These are phyloP conservation scores for Lentinula edodes DNA, from an alignment of 768 basidiomycete species.

Conservation along the genomic window DNA sequence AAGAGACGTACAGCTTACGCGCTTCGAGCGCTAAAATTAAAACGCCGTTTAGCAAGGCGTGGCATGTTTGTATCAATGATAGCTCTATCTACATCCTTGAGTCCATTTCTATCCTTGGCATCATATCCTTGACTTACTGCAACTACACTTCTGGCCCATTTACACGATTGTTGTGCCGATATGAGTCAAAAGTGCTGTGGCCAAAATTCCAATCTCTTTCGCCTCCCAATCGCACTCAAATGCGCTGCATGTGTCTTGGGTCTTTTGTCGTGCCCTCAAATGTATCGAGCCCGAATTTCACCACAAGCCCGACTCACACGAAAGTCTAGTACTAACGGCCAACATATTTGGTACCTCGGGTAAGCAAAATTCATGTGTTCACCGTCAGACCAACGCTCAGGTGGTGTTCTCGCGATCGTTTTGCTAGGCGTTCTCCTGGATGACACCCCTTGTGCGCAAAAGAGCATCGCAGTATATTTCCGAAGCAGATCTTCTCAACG, in stretches of 20 bases:
- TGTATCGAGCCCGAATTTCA: conserved; percentile 59
- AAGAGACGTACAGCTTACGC: too few species aligned
- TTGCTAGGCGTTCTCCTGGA: conserved; percentile 73
- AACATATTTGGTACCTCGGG: conserved; percentile 79
- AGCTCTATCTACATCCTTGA: conserved; percentile 65
- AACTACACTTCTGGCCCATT: conserved; percentile 83
- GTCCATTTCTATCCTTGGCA: conserved; percentile 42
- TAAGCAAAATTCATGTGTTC: conserved; percentile 15
- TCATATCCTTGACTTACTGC: conserved; percentile 48
- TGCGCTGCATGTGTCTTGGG: conserved; percentile 38
- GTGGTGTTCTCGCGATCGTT: neutral
- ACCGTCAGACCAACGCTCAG: neutral
- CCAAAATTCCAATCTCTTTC: conserved; percentile 22
- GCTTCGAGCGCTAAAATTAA: too few species aligned
- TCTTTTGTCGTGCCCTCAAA: conserved; percentile 50
- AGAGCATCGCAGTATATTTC: conserved; percentile 64
- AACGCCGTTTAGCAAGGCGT: too few species aligned
- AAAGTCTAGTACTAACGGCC: conserved; percentile 70
- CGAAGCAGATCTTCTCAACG: conserved; percentile 79
- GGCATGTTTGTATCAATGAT: too few species aligned
- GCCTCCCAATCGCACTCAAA: conserved; percentile 38
- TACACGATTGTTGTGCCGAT: conserved; percentile 46
- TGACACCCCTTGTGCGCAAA: conserved; percentile 73
- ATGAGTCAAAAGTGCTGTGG: conserved; percentile 54
- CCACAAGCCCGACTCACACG: conserved; percentile 28